Evolutionary conservation across 106 monocot species (phyloP).

Genomic region (Hemerocallis citrina): DNA sequence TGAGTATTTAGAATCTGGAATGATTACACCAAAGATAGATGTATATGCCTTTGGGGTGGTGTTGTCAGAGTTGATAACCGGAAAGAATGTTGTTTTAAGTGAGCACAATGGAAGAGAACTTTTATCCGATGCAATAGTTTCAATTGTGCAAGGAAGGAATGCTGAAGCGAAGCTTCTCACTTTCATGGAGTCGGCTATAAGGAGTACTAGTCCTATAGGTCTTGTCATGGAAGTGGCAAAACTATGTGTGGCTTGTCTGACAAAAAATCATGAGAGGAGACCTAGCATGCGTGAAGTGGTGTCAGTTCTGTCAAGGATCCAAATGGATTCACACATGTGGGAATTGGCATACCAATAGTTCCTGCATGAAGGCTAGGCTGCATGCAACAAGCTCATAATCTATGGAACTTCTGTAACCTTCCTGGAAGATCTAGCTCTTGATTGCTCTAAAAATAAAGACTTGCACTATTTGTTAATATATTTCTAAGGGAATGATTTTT

Average conservation of each 20-base stretch:
- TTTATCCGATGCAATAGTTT: constrained; percentile 6
- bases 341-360: constrained; percentile 9
- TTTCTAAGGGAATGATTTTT: too few relatives aligned
- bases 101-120: constrained; percentile 9
- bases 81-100: constrained; percentile 4
- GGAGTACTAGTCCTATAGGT: constrained; percentile 6
- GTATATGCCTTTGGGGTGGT: constrained; percentile 34
- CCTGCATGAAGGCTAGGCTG: neutral
- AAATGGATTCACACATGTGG: constrained; percentile 10
- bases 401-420: too few relatives aligned
- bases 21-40: constrained; percentile 26
- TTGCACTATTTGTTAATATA: too few relatives aligned
- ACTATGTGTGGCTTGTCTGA: constrained; percentile 22
- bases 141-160: constrained; percentile 8
- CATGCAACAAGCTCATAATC: too few relatives aligned
- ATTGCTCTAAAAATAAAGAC: too few relatives aligned
- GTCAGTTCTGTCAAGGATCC: constrained; percentile 11
- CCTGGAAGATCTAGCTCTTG: too few relatives aligned
- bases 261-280: constrained; percentile 17
- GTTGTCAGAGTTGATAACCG: constrained; percentile 17
- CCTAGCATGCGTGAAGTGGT: constrained; percentile 24
- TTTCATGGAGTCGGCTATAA: constrained; percentile 6
- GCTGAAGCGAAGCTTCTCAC: constrained; percentile 5
- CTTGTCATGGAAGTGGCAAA: constrained; percentile 15
- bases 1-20: constrained; percentile 17